Evolutionary conservation across 371 early-diverging fungal species (phyloP), one percentile per base, ranked within the genome.

Genomic region (Gilbertella persicaria): DNA sequence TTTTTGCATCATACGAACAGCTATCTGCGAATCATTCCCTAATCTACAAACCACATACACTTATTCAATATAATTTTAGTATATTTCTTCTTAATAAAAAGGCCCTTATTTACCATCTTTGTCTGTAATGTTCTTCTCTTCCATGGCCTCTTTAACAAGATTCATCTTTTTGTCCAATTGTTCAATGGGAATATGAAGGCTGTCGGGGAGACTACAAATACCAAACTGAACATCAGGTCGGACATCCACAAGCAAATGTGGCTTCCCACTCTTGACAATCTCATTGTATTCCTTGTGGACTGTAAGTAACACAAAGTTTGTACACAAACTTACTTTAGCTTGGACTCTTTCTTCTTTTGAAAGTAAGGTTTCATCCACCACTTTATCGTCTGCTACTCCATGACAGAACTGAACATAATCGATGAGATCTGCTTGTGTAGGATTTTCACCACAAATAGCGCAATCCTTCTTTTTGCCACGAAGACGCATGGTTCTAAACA

Each of bases 401-500:
- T 92, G 91, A 69, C 98, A 98, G 54, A 96, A 96, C 21, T 85
- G 85, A 4, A 86, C 92, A 69, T 97, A 98, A 58, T 98, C 95
- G 19, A 88, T 83, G 10, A 93, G 70, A 52, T 82, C 69, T 0
- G 73, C 87, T 30, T 95, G 85, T 0, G 86, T 88, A 0, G 96
- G 95, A 0, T 80, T 57, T 14, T 91, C 88, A 9, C 97, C 95
- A 58, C 98, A 98, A 8, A 90, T 86, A 5, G 83, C 82, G 66
- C 98, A 98, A 1, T 82, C 77, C 12, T 75, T 50, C 55, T 87
- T 82, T 37, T 80, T 76, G 3, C 69, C 62, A 7, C 97, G 82
- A 52, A 97, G 73, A 46, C 85, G 87, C 63, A 98, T 83, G 0
- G 84, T 79, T 28, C 94, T 82, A 62, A 95, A 93, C 62, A 87